Conservation (phyloP, 176 grass and related monocot genomes). For the Triticum timopheevii region DNA sequence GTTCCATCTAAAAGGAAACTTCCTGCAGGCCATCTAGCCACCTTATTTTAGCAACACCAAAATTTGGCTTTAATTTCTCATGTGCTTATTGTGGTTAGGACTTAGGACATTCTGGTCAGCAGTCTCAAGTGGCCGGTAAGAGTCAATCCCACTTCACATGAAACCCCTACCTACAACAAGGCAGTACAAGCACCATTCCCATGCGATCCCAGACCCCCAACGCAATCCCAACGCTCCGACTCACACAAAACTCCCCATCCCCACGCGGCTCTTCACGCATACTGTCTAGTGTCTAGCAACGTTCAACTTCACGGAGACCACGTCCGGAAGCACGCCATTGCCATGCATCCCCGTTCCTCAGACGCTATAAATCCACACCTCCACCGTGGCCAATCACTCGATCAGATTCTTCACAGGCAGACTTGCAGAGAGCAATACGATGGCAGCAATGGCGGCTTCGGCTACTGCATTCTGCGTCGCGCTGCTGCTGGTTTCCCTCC, state of each 20-base stretch:
- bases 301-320: background rate
- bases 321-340: conserved; percentile 20
- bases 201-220: conserved; percentile 29
- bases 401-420: background rate
- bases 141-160: background rate
- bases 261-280: conserved; percentile 27
- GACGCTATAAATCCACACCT: conserved; percentile 17
- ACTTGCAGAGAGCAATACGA: background rate
- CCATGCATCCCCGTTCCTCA: conserved; percentile 22
- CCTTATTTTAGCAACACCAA: background rate
- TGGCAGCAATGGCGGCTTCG: conserved; percentile 25
- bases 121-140: background rate
- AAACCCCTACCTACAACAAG: background rate
- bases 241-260: conserved; percentile 26
- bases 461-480: background rate
- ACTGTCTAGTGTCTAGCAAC: background rate
- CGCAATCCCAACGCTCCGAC: conserved; percentile 15
- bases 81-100: background rate
- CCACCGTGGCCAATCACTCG: background rate
- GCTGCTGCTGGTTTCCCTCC: conserved; percentile 11
- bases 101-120: background rate
- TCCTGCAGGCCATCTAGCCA: too few species aligned
- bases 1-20: background rate
- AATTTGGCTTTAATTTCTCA: background rate
- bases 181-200: conserved; percentile 17